Percentiles rank a stretch among this genome's conserved stretches.
Evolutionary conservation across 345 rosid genomes (phyloP).

Genomic region (Linum tenue): DNA sequence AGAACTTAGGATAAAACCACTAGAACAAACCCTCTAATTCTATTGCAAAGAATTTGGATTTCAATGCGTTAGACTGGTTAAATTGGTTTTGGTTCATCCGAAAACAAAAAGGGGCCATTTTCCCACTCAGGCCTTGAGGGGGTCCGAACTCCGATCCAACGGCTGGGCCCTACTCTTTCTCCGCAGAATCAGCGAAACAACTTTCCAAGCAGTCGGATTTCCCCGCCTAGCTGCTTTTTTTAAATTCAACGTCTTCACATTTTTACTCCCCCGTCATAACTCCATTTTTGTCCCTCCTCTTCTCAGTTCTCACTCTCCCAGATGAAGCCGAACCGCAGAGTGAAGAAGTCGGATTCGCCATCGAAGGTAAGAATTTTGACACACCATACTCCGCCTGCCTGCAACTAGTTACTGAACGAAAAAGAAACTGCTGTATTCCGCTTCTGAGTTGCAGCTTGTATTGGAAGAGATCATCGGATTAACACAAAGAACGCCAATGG

Average conservation of each 20-base stretch:
- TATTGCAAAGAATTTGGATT: no score
- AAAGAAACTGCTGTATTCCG: not conserved
- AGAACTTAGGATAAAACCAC: no score
- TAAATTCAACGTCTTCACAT: not conserved
- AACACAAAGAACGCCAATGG: constrained; percentile 58
- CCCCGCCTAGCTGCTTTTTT: not conserved
- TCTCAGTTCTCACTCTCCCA: not conserved
- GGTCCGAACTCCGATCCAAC: not conserved
- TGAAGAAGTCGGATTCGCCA: constrained; percentile 39
- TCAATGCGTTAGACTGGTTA: no score
- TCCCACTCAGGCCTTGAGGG: no score
- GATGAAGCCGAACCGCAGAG: constrained; percentile 43
- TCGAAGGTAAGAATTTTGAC: constrained; percentile 35
- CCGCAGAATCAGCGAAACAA: not conserved
- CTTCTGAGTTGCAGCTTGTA: constrained; percentile 32
- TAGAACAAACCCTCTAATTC: no score
- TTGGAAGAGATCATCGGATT: constrained; percentile 62
- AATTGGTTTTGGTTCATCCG: no score
- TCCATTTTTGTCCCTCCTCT: constrained; percentile 3
- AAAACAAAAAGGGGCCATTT: no score
- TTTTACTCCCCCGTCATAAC: not conserved
- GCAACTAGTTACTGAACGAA: not conserved
- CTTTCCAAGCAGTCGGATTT: not conserved
- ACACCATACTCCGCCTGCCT: not conserved
- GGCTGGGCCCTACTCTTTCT: not conserved